Base-by-base conservation (phyloP, 148 eudicot genomes). In the Camellia japonica region DNA sequence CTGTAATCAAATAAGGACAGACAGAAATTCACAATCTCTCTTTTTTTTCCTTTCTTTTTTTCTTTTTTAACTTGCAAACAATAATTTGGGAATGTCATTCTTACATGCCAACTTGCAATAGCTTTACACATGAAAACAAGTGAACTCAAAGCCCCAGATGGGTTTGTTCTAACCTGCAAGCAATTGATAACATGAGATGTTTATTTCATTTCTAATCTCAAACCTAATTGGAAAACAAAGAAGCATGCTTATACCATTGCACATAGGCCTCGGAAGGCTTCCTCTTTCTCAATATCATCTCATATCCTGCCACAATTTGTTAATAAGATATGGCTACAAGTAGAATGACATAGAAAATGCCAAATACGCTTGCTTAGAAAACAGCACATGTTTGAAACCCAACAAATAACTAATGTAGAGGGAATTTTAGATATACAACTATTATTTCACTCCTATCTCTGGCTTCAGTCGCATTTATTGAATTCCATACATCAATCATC, bases 41-140 rank as follows among this genome's bases (percentile, higher is more conserved):
- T 58, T 56, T 78, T 49, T 49, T 49, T 49, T 30, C 1, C 38
- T 1, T 30, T 30, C 1, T 13, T 19, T 1, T 5, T 51, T 51
- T 72, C 14, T 54, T 67, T 56, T 15, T 5, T 4, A 56, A 30
- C 13, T 43, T 5, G 0, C 3, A 12, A 71, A 49, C 52, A 2
- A 65, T 44, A 82, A n/a, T 56, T 0, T 0, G 3, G 23, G 14
- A 46, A 38, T 9, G 18, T 14, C 55, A 68, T 58, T 23, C 97
- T 93, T 89, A 96, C 99, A 89, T 92, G 93, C 99, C 99, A 96
- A 80, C 99, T 96, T 79, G 95, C 98, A 79, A 93, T 90, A 19
- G 99, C 97, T 86, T 89, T 90, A 82, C 92, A 88, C 94, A 96
- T 83, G 83, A 86, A n/a, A 66, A 88, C 89, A 86, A 96, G 93